Evolutionary conservation across 345 rosid genomes (phyloP), one percentile per base, ranked within the genome.

Genomic region (Laguncularia racemosa): DNA sequence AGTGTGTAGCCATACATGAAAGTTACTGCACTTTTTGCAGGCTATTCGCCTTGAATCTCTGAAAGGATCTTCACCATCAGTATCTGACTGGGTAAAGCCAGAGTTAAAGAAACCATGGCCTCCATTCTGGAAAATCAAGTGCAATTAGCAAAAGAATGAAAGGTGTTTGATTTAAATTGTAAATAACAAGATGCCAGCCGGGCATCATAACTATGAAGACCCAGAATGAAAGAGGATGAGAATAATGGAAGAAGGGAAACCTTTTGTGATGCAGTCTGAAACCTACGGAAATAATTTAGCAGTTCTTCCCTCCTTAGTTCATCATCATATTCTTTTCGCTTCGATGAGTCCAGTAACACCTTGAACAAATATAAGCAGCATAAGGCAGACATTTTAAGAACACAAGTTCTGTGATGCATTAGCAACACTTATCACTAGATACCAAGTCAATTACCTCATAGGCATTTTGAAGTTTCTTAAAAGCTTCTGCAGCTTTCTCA

Each of bases 401-500:
- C 40, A 33, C 6, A 33, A 33, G 40, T 7, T 33, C 40, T 33
- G 7, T 4, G 40, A 33, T 33, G 40, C 9, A 33, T 33, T 33
- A 1, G 53, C 16, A 43, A 53, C 21, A 40, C 18, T 20, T 33
- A 64, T 2, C 53, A 17, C 51, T 33, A 58, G 21, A 50, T 40
- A 44, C 53, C 61, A 48, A 67, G 17, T 44, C 20, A 52, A 46
- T 51, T 73, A 89, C 99, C 92, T 93, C 97, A 49, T 93, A 93
- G 8, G 96, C 97, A 77, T 90, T 93, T 62, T 93, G 99, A 79
- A 90, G 99, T 59, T 84, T 93, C 75, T 93, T 93, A 75, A 93
- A 93, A 46, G 99, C 97, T 78, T 93, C 97, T 60, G 83, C 99
- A 56, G 99, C 99, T 78, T 82, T 93, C 72, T 89, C 99, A 69